Evolutionary conservation across 768 basidiomycete genomes (phyloP).

Genomic region (Boletus pseudo-olivaceus): DNA sequence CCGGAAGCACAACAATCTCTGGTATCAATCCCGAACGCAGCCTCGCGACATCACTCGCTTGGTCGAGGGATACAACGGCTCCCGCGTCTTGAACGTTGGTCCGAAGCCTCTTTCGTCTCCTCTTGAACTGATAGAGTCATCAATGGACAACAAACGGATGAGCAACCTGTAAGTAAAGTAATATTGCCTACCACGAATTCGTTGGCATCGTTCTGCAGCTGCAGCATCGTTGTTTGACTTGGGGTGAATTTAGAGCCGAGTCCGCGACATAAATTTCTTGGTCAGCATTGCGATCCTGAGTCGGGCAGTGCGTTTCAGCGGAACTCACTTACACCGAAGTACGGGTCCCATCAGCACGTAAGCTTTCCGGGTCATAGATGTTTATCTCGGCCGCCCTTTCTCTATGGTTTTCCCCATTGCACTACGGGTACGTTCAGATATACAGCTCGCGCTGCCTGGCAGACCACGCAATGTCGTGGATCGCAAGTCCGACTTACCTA

Average conservation of each 20-base stretch:
- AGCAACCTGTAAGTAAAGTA: neutral
- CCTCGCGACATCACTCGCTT: neutral
- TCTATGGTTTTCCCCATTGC: neutral
- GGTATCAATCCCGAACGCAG: constrained; percentile 9
- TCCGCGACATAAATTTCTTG: too few species aligned
- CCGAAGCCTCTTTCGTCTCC: constrained; percentile 24
- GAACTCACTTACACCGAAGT: neutral
- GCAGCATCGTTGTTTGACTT: neutral
- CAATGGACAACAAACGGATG: neutral
- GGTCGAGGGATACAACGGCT: neutral
- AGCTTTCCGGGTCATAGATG: too few species aligned
- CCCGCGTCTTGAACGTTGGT: constrained; percentile 1
- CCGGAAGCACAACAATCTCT: constrained; percentile 16
- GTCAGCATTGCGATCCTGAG: too few species aligned
- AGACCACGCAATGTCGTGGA: neutral
- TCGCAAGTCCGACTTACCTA: too few species aligned
- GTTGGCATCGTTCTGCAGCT: constrained; percentile 5
- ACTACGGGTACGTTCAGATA: neutral
- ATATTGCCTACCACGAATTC: constrained; percentile 26
- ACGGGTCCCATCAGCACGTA: neutral
- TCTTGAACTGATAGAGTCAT: constrained; percentile 21
- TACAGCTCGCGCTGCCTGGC: neutral
- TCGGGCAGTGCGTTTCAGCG: too few species aligned
- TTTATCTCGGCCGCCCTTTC: too few species aligned
- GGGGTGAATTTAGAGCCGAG: neutral